Evolutionary conservation across 2,329 filamentous ascomycete species (phyloP), one percentile per base, ranked within the genome.

Genomic region (Sclerotinia sclerotiorum): DNA sequence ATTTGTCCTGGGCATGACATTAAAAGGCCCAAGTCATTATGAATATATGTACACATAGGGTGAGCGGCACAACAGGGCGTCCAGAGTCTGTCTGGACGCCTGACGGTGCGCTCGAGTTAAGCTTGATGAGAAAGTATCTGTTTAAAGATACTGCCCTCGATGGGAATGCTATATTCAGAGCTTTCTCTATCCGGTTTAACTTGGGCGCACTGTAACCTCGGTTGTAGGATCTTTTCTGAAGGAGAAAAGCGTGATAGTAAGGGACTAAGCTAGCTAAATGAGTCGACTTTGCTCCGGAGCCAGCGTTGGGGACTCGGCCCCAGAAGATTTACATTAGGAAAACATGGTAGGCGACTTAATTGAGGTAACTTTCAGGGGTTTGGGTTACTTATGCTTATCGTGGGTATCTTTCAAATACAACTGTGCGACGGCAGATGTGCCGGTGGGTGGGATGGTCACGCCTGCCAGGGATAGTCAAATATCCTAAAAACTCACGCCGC

Each of bases 171-270:
- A 42, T 42, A 42, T 42, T 42, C 39, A 17, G 15, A 42, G 39
- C 3, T 42, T 42, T 42, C 5, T 17, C 5, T 42, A 6, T 42
- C 3, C 15, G 39, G 39, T 42, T 17, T 15, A 42, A 5, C 2
- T 17, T 10, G 1, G 8, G 54, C 5, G 10, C 29, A 42, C 58
- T 62, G 66, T 35, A 21, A 48, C 27, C 56, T 27, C 54, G 17
- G 65, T 61, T 58, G 69, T 69, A 72, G 70, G 65, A 70, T 71
- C 79, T 79, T 83, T 83, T 84, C 82, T 84, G 82, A 84, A 84
- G 82, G 82, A 82, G 83, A 84, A 76, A 85, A 84, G 82, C 82
- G 83, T 81, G 83, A 84, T 85, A 85, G 82, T 84, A 83, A 83
- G 82, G 72, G 74, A 75, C 69, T 77, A 80, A 61, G 39, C 15